Base-by-base conservation (phyloP, 768 basidiomycete genomes). In the Auriscalpium microsporum region DNA sequence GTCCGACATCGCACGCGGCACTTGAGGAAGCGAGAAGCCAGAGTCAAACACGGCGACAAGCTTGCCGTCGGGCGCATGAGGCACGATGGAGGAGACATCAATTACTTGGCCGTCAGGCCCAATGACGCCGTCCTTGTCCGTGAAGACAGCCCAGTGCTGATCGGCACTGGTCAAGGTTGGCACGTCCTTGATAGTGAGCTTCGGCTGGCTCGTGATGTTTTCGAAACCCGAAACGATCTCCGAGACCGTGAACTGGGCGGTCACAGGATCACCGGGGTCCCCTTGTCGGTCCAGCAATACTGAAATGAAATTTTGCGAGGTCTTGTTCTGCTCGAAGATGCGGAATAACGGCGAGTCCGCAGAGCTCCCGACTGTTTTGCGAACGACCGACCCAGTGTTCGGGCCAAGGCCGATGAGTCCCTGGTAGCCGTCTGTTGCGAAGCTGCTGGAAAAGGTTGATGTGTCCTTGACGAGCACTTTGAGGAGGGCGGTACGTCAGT, bases 361-460 rank as follows among this genome's bases (percentile, higher is more conserved):
- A 8, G 74, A 63, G 53, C 65, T 59, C 58, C 73, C 74, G 45
- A 88, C 65, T 53, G 80, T 81, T 57, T 81, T 74, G 55, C 73
- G 76, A 58, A 90, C 78, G 44, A 78, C 71, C 50, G 86, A 87
- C 46, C 83, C 86, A 23, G 77, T 68, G 70, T 87, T 87, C 34
- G 87, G 87, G n/a, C 88, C 88, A 16, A 90, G 78, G 21, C 88
- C 88, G 33, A 90, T 72, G 17, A 90, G 78, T 42, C 88, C 88
- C 55, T 83, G 77, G 60, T 81, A 86, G 0, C 82, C 84, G 63
- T 86, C 79, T 3, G 75, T 49, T 37, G 76, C 69, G 63, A 86
- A 81, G 61, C 87, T 69, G 14, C 76, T 68, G 5, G 84, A 79
- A 67, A 90, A 88, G 10, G 78, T 73, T 45, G 78, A 80, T 4